These are phyloP conservation scores for Perkinsus olseni DNA, from an alignment of 169 alveolate species.

Conservation along the genomic window DNA sequence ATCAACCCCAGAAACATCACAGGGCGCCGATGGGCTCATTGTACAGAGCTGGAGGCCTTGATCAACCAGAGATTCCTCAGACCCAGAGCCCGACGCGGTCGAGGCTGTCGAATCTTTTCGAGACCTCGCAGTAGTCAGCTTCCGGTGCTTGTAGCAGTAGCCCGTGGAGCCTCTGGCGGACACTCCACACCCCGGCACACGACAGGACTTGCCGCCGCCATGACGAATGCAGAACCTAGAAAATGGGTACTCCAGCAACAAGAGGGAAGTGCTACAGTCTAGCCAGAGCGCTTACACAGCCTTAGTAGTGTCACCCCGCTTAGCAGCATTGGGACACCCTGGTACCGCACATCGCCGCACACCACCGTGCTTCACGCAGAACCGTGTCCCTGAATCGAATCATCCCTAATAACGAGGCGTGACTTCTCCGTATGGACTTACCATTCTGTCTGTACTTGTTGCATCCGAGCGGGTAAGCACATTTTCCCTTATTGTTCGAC, in stretches of 20 bases:
- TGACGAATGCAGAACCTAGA: not conserved
- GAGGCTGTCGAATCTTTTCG: not conserved
- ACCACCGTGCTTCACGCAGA: not conserved
- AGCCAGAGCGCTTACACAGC: not conserved
- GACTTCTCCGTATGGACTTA: not conserved
- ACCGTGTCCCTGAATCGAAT: not conserved
- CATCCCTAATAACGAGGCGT: not conserved
- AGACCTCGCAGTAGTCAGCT: not conserved
- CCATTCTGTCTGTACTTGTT: not conserved
- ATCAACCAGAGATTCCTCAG: not conserved
- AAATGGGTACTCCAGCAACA: not conserved
- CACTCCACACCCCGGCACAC: not conserved
- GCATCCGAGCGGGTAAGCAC: not conserved
- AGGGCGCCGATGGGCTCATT: no score
- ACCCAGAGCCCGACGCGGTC: not conserved
- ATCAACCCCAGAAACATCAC: no score
- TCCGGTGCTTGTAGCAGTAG: not conserved
- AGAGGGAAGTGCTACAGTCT: no score
- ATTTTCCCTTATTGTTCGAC: not conserved
- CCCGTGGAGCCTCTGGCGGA: not conserved
- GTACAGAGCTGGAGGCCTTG: not conserved
- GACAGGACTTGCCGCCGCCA: not conserved
- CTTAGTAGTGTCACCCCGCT: not conserved
- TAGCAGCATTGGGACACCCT: not conserved
- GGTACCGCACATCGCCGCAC: not conserved